A percentile compares a stretch with the other conserved stretches of the same genome.
Conservation (phyloP, 768 basidiomycete genomes). For the Tulasnella sp. region DNA sequence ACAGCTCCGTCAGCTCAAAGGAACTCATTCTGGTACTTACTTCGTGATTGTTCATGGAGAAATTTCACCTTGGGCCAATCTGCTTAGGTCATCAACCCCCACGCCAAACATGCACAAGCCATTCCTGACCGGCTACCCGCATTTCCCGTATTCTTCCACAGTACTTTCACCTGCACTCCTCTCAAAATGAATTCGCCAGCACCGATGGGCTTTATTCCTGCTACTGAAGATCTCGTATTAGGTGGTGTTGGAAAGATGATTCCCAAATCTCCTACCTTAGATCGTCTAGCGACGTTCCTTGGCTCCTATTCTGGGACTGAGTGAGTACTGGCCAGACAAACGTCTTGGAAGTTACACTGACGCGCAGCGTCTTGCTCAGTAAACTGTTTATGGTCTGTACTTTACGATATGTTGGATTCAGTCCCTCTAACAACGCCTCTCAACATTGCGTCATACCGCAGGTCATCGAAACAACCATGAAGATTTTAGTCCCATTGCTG, state of each 20-base stretch:
- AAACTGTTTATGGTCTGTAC: not conserved
- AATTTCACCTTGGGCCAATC: not conserved
- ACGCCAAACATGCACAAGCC: not conserved
- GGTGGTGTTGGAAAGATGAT: conserved; percentile 35
- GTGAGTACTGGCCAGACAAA: conserved; percentile 34
- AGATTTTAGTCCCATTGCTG: conserved; percentile 56
- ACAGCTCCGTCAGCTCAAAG: not conserved
- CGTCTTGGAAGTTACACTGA: not conserved
- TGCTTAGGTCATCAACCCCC: not conserved
- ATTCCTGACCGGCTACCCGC: not conserved
- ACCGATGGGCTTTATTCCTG: not conserved
- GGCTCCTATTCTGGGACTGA: conserved; percentile 83
- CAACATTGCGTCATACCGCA: conserved; percentile 22
- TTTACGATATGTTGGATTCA: not conserved
- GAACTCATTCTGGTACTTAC: not conserved
- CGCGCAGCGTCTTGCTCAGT: not conserved
- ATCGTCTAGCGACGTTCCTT: conserved; percentile 64
- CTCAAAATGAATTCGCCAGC: not conserved
- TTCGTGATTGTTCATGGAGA: conserved; percentile 42
- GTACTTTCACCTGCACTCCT: not conserved
- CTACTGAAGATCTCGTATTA: conserved; percentile 48
- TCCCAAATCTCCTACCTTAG: conserved; percentile 48
- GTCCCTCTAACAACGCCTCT: not conserved
- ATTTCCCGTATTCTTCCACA: not conserved
- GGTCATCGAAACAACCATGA: conserved; percentile 64